Conservation (phyloP, 2,329 filamentous ascomycete species). For the Rhinocladiella mackenziei region DNA sequence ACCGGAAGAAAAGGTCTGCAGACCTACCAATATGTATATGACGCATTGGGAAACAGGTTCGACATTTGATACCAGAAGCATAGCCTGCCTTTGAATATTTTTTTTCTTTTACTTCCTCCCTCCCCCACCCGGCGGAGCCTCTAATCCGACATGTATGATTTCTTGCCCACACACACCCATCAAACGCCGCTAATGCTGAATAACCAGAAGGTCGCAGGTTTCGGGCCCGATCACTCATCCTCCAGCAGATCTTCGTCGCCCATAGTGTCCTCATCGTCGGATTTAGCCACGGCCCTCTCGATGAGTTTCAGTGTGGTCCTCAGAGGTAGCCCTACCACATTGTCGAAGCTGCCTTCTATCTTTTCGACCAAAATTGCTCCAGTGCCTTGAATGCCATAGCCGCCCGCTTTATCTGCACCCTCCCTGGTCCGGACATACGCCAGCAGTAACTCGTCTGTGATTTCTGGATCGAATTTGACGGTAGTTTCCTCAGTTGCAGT, state of each 20-base stretch:
- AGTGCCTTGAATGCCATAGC: constrained; percentile 88
- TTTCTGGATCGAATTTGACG: constrained; percentile 74
- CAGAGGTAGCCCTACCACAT: constrained; percentile 87
- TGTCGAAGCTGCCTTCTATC: constrained; percentile 87
- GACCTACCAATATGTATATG: constrained; percentile 16
- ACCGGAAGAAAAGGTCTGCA: not conserved
- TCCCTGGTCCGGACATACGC: constrained; percentile 69
- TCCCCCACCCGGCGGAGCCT: too few relatives aligned
- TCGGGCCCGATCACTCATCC: constrained; percentile 34
- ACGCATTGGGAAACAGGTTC: constrained; percentile 6
- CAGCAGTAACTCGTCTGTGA: constrained; percentile 77
- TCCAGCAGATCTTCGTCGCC: constrained; percentile 40
- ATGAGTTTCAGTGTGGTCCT: constrained; percentile 73
- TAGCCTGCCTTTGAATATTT: not conserved
- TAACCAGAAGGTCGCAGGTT: constrained; percentile 8
- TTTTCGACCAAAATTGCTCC: constrained; percentile 82
- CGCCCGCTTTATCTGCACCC: constrained; percentile 92
- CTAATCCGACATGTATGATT: not conserved
- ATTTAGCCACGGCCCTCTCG: constrained; percentile 78
- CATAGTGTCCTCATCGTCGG: constrained; percentile 59
- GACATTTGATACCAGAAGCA: constrained; percentile 3
- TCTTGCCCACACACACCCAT: not conserved
- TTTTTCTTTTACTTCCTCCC: too few relatives aligned
- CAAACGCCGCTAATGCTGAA: constrained; percentile 4
- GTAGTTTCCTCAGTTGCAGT: constrained; percentile 82